Percentiles rank a stretch among this genome's conserved stretches.
These are phyloP conservation scores for Agrocybe praecox DNA, from an alignment of 768 basidiomycete species.

Conservation along the genomic window DNA sequence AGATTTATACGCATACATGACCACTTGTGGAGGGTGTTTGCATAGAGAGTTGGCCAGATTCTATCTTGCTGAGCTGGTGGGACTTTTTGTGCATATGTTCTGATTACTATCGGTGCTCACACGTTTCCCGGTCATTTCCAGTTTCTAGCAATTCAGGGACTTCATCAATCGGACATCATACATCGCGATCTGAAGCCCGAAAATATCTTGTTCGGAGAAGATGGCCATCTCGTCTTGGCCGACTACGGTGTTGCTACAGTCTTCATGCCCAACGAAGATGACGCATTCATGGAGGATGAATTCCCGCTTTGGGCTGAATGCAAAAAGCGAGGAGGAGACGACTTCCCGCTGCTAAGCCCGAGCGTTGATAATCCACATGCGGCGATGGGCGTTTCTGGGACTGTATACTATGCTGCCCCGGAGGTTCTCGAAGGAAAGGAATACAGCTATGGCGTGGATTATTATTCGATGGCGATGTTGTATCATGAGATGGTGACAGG, in stretches of 20 bases:
- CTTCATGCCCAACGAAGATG: slow-evolving; percentile 71
- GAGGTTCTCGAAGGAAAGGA: slow-evolving; percentile 88
- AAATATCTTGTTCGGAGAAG: slow-evolving; percentile 73
- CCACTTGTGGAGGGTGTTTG: slow-evolving; percentile 18
- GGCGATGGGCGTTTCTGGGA: slow-evolving; percentile 58
- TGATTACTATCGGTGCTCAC: neutral
- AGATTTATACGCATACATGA: slow-evolving; percentile 17
- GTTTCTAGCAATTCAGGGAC: slow-evolving; percentile 18
- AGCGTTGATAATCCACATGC: slow-evolving; percentile 22
- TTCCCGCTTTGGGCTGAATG: slow-evolving; percentile 16
- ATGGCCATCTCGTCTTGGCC: slow-evolving; percentile 19
- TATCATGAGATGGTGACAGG: slow-evolving; percentile 25
- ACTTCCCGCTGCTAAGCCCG: slow-evolving; percentile 18
- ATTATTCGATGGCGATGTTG: slow-evolving; percentile 20
- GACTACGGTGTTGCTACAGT: slow-evolving; percentile 57
- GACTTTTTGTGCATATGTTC: neutral
- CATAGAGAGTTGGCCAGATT: slow-evolving; percentile 15
- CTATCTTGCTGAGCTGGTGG: slow-evolving; percentile 21
- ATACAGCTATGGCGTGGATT: slow-evolving; percentile 46
- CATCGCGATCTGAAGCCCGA: slow-evolving; percentile 98
- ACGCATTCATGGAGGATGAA: slow-evolving; percentile 19
- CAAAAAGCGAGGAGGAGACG: slow-evolving; percentile 13
- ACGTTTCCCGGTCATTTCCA: neutral
- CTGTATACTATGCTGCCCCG: slow-evolving; percentile 93
- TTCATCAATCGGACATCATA: slow-evolving; percentile 54